Evolutionary conservation across 2,329 filamentous ascomycete species (phyloP).

Genomic region (Fusarium dimerum): DNA sequence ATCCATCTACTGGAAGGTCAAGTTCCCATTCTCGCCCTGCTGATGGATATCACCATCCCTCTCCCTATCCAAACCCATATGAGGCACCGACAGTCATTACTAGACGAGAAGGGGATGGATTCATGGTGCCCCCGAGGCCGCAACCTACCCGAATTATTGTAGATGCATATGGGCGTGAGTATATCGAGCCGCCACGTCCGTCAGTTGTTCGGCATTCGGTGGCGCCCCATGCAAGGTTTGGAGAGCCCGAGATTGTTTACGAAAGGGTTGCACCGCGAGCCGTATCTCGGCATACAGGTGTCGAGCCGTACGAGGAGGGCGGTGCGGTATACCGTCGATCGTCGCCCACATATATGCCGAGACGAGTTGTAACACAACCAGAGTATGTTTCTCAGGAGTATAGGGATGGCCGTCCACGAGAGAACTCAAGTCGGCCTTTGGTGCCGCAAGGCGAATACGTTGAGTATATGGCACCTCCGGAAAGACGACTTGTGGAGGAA

Average conservation of each 20-base stretch:
- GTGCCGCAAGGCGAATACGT: conserved; percentile 47
- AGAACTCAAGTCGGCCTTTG: conserved; percentile 56
- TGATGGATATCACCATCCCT: conserved; percentile 41
- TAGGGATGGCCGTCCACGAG: conserved; percentile 57
- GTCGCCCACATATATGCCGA: conserved; percentile 52
- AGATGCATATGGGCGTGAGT: conserved; percentile 82
- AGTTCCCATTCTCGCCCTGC: conserved; percentile 44
- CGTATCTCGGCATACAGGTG: conserved; percentile 49
- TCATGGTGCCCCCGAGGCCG: conserved; percentile 53
- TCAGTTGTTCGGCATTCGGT: conserved; percentile 52
- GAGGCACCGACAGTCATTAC: conserved; percentile 47
- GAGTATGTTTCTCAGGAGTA: conserved; percentile 56
- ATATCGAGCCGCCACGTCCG: conserved; percentile 56
- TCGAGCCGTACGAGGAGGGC: conserved; percentile 52
- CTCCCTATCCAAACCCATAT: conserved; percentile 47
- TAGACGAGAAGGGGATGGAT: conserved; percentile 50
- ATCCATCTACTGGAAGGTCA: conserved; percentile 13
- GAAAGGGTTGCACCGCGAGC: conserved; percentile 61
- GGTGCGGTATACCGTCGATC: conserved; percentile 50
- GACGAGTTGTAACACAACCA: conserved; percentile 63
- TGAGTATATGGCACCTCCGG: conserved; percentile 45
- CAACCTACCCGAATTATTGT: conserved; percentile 70
- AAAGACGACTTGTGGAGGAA: conserved; percentile 47
- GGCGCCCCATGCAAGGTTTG: conserved; percentile 45
- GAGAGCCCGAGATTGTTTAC: conserved; percentile 62